These are phyloP conservation scores for Astrothelium macrocarpum DNA, from an alignment of 495 filamentous ascomycete genomes.

Conservation along the genomic window DNA sequence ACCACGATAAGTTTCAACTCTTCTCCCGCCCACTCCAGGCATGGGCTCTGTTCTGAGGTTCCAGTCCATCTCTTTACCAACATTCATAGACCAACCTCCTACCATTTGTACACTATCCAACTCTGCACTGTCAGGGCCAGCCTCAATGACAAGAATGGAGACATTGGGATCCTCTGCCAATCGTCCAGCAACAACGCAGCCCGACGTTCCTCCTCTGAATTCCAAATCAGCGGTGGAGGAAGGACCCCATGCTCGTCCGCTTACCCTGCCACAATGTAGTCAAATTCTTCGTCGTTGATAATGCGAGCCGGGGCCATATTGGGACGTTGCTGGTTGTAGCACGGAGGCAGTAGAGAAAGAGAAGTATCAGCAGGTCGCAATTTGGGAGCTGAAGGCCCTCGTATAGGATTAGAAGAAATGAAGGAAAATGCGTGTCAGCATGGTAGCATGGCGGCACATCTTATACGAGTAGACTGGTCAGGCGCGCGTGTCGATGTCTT, in stretches of 20 bases:
- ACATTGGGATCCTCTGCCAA: slow-evolving; percentile 39
- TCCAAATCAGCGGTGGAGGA: slow-evolving; percentile 5
- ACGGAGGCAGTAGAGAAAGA: background rate
- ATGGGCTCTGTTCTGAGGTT: slow-evolving; percentile 11
- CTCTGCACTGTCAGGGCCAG: slow-evolving; percentile 32
- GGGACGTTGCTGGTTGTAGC: background rate
- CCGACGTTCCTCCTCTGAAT: slow-evolving; percentile 36
- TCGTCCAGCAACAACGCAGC: slow-evolving; percentile 40
- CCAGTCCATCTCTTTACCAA: slow-evolving; percentile 18
- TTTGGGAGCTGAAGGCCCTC: background rate
- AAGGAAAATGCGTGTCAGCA: background rate
- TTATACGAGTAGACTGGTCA: background rate
- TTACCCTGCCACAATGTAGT: slow-evolving; percentile 13
- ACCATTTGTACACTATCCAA: slow-evolving; percentile 21
- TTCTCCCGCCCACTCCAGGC: slow-evolving; percentile 13
- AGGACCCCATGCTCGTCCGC: background rate
- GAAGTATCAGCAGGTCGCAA: too few species aligned
- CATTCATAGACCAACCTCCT: slow-evolving; percentile 11
- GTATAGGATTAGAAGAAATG: background rate
- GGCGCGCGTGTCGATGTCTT: too few species aligned
- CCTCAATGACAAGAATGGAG: slow-evolving; percentile 42
- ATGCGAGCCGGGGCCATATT: background rate
- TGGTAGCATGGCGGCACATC: background rate
- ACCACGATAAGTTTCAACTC: slow-evolving; percentile 33
- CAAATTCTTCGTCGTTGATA: background rate